Conservation (phyloP, 2,329 filamentous ascomycete genomes). For the Diaporthe amygdali region DNA sequence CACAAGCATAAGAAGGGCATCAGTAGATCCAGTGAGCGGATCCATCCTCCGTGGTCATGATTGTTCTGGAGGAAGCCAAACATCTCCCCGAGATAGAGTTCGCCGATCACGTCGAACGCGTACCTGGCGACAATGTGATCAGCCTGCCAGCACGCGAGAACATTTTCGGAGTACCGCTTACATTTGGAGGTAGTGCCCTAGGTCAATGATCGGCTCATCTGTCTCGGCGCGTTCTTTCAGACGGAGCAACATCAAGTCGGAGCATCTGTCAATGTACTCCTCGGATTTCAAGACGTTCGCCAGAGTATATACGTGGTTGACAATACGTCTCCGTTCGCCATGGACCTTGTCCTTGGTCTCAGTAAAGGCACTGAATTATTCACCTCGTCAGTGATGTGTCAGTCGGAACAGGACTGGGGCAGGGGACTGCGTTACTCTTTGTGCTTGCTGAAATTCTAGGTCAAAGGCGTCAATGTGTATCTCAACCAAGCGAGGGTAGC, state of each 20-base stretch:
- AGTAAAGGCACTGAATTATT: neutral
- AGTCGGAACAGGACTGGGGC: neutral
- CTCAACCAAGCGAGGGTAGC: neutral
- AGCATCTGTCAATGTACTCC: constrained; percentile 9
- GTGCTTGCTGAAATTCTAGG: constrained; percentile 11
- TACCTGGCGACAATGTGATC: neutral
- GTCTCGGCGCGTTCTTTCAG: constrained; percentile 11
- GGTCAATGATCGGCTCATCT: neutral
- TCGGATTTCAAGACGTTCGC: constrained; percentile 34
- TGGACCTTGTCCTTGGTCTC: constrained; percentile 1
- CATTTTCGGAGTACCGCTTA: neutral
- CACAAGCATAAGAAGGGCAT: constrained; percentile 28
- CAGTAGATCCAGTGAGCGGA: constrained; percentile 23
- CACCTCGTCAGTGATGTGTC: neutral
- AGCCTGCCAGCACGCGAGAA: neutral
- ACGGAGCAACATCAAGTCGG: neutral
- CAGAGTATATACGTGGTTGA: constrained; percentile 33
- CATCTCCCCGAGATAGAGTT: constrained; percentile 28
- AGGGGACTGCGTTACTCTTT: neutral
- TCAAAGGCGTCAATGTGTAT: neutral
- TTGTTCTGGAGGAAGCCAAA: constrained; percentile 28
- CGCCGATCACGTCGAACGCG: constrained; percentile 28
- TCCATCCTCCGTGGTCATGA: constrained; percentile 27
- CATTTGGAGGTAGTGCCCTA: constrained; percentile 5
- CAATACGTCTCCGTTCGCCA: constrained; percentile 29